Evolutionary conservation across 2,329 filamentous ascomycete species (phyloP).

Genomic region (Ceratocystiopsis sp.): DNA sequence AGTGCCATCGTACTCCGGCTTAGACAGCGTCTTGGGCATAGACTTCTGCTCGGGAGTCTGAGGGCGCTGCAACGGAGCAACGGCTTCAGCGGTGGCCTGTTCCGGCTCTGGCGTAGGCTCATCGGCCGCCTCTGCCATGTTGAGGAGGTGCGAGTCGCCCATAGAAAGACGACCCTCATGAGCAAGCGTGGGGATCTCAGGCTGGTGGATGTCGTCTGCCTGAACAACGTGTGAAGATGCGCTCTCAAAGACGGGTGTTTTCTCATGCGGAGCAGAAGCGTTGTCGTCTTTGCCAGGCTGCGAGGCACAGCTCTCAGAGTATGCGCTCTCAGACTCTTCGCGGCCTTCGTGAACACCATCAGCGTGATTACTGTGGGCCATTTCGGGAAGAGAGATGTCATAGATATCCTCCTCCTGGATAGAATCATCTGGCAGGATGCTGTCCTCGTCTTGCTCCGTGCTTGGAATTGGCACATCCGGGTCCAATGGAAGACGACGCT

Average conservation of each 20-base stretch:
- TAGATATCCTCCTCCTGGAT: slow-evolving; percentile 33
- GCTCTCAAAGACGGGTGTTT: slow-evolving; percentile 19
- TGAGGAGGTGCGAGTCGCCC: slow-evolving; percentile 1
- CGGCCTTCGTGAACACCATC: slow-evolving; percentile 25
- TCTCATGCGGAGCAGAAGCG: slow-evolving; percentile 30
- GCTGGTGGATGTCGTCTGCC: slow-evolving; percentile 6
- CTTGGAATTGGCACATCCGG: slow-evolving; percentile 84
- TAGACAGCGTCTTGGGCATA: slow-evolving; percentile 30
- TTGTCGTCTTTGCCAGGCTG: slow-evolving; percentile 27
- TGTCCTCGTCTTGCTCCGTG: slow-evolving; percentile 35
- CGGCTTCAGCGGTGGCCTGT: slow-evolving; percentile 12
- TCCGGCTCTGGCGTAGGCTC: slow-evolving; percentile 21
- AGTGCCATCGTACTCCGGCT: slow-evolving; percentile 46
- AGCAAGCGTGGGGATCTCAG: slow-evolving; percentile 3
- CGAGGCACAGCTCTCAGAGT: slow-evolving; percentile 27
- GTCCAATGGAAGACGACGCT: slow-evolving; percentile 48
- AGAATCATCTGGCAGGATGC: slow-evolving; percentile 24
- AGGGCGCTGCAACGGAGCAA: slow-evolving; percentile 18
- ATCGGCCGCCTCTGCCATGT: slow-evolving; percentile 14
- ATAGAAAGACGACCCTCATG: slow-evolving; percentile 10
- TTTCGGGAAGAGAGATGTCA: slow-evolving; percentile 19
- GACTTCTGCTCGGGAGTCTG: slow-evolving; percentile 33
- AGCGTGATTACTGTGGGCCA: slow-evolving; percentile 23
- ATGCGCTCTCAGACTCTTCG: slow-evolving; percentile 35
- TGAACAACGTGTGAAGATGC: slow-evolving; percentile 6